Conservation (phyloP, 2,329 filamentous ascomycete genomes). For the Didymosphaeria variabile region DNA sequence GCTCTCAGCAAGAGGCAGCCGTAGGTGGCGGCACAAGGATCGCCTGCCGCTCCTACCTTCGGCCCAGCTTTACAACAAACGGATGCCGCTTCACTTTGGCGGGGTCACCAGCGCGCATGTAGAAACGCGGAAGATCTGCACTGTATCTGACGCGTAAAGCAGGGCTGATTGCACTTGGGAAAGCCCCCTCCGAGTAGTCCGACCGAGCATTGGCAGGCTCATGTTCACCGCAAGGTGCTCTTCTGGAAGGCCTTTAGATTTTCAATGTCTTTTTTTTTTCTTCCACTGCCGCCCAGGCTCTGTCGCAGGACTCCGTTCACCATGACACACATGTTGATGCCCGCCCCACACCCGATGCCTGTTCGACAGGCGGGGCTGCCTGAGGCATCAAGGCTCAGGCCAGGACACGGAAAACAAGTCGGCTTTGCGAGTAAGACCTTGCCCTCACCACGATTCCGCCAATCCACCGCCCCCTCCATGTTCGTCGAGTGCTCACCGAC, state of each 20-base stretch:
- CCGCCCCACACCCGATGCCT: neutral
- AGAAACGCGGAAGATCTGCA: neutral
- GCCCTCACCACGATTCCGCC: neutral
- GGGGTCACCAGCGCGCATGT: neutral
- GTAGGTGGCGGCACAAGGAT: neutral
- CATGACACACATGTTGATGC: too few species aligned
- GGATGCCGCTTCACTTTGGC: too few species aligned
- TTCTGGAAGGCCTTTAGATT: slow-evolving; percentile 3
- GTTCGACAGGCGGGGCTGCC: too few species aligned
- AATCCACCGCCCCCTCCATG: neutral
- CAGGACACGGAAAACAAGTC: neutral
- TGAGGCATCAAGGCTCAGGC: slow-evolving; percentile 2
- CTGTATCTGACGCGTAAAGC: neutral
- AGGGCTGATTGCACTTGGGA: neutral
- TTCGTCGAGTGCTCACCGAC: slow-evolving; percentile 36
- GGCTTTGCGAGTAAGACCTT: neutral
- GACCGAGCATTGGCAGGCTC: neutral
- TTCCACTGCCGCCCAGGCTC: neutral
- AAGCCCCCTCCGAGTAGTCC: neutral
- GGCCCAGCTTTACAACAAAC: neutral
- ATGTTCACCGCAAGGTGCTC: neutral
- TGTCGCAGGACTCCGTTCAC: neutral
- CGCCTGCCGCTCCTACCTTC: neutral
- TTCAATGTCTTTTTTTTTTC: neutral
- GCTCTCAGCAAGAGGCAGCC: neutral